These are phyloP conservation scores for Hawksworthiomyces lignivorus DNA, from an alignment of 2,329 filamentous ascomycete species.

Conservation along the genomic window DNA sequence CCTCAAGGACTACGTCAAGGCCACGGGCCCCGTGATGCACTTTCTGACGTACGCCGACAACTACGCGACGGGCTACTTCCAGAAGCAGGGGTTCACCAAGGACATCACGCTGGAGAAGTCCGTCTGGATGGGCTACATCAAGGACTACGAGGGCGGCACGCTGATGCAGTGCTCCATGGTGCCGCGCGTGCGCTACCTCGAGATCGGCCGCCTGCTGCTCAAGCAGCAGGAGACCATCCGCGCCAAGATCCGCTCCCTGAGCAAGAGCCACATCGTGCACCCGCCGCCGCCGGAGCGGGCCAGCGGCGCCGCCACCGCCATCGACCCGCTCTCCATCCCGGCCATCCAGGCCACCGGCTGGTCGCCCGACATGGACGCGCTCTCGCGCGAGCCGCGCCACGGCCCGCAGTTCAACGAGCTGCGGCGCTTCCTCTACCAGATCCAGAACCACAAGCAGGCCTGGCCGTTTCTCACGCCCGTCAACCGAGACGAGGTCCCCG, in stretches of 20 bases:
- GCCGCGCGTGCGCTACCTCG: constrained; percentile 90
- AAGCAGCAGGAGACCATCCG: constrained; percentile 96
- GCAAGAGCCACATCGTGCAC: constrained; percentile 81
- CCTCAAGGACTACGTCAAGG: constrained; percentile 96
- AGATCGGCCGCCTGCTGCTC: constrained; percentile 83
- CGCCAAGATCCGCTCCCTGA: constrained; percentile 88
- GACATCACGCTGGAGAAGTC: constrained; percentile 87
- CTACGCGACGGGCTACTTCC: constrained; percentile 97
- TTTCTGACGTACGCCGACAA: constrained; percentile 98
- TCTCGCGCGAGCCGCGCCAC: constrained; percentile 88
- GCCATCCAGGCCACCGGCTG: constrained; percentile 90
- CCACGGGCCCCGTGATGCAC: constrained; percentile 94
- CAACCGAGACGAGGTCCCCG: constrained; percentile 88
- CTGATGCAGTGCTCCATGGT: constrained; percentile 99
- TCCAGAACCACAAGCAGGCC: constrained; percentile 85
- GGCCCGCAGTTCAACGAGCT: constrained; percentile 95
- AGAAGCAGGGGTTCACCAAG: constrained; percentile 98
- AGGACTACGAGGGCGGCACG: constrained; percentile 97
- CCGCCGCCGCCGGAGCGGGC: constrained; percentile 82
- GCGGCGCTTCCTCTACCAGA: constrained; percentile 83
- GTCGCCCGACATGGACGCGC: constrained; percentile 96
- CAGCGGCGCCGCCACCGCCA: constrained; percentile 25
- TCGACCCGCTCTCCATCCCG: constrained; percentile 78
- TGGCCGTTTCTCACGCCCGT: constrained; percentile 96
- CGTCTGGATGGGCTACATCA: constrained; percentile 99